Evolutionary conservation across 1,284 basidiomycete genomes (phyloP).

Genomic region (Rhodotorula sp.): DNA sequence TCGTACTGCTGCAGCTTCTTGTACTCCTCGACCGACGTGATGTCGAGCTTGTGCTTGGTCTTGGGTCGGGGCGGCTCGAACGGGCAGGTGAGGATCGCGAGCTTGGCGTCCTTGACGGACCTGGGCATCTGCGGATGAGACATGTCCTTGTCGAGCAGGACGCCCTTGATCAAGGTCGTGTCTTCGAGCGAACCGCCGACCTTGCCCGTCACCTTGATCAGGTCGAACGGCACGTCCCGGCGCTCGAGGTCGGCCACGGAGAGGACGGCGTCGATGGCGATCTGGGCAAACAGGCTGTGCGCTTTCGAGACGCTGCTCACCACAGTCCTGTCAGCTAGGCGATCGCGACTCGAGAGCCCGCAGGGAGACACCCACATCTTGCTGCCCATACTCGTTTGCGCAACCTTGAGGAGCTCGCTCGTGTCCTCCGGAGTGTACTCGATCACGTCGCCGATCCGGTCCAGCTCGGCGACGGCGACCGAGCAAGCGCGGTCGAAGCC

Average conservation of each 20-base stretch:
- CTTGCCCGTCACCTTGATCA: conserved; percentile 99
- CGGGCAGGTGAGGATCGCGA: conserved; percentile 97
- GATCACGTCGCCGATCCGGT: conserved; percentile 87
- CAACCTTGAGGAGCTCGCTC: conserved; percentile 85
- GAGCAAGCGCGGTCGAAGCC: conserved; percentile 93
- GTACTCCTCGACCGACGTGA: conserved; percentile 97
- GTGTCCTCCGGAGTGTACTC: conserved; percentile 80
- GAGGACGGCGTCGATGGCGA: conserved; percentile 95
- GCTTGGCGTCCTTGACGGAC: conserved; percentile 78
- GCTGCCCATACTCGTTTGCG: conserved; percentile 92
- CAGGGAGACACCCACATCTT: conserved; percentile 75
- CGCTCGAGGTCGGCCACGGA: conserved; percentile 93
- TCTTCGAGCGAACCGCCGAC: conserved; percentile 96
- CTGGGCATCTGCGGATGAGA: conserved; percentile 98
- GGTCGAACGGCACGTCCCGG: conserved; percentile 93
- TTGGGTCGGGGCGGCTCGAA: conserved; percentile 98
- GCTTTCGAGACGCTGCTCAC: conserved; percentile 85
- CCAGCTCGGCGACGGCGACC: conserved; percentile 85
- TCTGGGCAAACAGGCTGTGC: conserved; percentile 90
- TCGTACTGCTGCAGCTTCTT: conserved; percentile 93
- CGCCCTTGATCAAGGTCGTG: conserved; percentile 87
- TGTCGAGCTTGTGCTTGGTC: conserved; percentile 99
- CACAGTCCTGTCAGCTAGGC: too few species aligned
- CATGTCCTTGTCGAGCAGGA: conserved; percentile 99
- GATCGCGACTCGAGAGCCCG: too few species aligned